Base-by-base conservation (phyloP, 805 yeast genomes). In the Candida multigemmis region DNA sequence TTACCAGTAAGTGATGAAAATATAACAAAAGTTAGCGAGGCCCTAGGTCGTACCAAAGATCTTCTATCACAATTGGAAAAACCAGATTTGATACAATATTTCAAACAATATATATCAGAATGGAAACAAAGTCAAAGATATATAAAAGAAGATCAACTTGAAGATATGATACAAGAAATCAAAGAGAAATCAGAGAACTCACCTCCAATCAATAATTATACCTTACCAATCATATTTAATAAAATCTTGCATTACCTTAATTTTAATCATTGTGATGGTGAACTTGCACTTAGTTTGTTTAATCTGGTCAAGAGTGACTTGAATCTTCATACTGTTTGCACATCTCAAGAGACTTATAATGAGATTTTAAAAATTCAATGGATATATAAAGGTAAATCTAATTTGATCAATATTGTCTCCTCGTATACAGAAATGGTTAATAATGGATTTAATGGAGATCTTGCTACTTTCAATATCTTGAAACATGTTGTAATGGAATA, bases 271-370 rank as follows among this genome's bases (percentile, higher is more conserved):
- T 35, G 48, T 24, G 60, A 58, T 30, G 66, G 65, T 2, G 50
- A 48, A 23, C 38, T 57, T 33, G 53, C 63, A 2, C 34, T 57
- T 24, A 40, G 59, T 2, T 28, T 60, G 21, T 61, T 57, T 42
- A 56, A 61, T 33, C 20, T 38, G 21, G 39, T 56, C 16, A 58
- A 58, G 34, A 43, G 37, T 12, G 56, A 60, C 33, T 31, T 60
- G 19, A 37, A 40, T 9, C 33, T 56, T 14, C 57, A 56, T 38
- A 44, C 60, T 7, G 38, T 53, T 3, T 38, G 47, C 7, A 57
- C 65, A 39, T 56, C 57, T 38, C 67, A 61, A 37, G 53, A 46
- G 12, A 60, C 67, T 2, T 60, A 55, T 34, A 61, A 61, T 33
- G 59, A 60, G 34, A 40, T 61, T 4, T 34, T 61, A 23, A 46